Evolutionary conservation across 768 basidiomycete genomes (phyloP).

Genomic region (Polyporus arcularius): DNA sequence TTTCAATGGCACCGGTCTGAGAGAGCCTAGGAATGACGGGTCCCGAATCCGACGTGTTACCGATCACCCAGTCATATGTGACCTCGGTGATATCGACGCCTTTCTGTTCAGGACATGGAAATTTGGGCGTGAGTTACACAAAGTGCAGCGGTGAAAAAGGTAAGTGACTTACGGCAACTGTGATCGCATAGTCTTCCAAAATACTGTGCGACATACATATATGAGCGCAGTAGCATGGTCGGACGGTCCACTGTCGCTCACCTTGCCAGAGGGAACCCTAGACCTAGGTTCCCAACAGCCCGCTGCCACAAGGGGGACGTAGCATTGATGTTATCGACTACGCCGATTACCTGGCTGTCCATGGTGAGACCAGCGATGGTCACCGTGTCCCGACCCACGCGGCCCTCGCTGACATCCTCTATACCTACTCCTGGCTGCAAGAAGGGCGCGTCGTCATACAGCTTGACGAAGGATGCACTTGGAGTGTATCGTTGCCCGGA

Average conservation of each 20-base stretch:
- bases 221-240: not conserved
- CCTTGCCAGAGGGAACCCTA: conserved; percentile 77
- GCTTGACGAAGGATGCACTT: not conserved
- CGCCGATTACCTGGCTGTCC: conserved; percentile 58
- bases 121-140: too few species aligned
- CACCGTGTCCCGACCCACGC: conserved; percentile 62
- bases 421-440: not conserved
- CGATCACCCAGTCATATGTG: too few species aligned
- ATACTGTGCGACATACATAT: too few species aligned
- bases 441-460: not conserved
- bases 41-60: conserved; percentile 17
- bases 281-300: conserved; percentile 68
- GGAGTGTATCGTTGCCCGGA: conserved; percentile 43
- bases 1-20: conserved; percentile 42
- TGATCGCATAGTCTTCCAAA: too few species aligned
- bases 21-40: conserved; percentile 16
- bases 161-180: too few species aligned
- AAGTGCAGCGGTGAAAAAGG: too few species aligned
- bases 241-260: conserved; percentile 24
- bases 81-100: too few species aligned
- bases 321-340: conserved; percentile 70
- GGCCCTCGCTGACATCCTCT: conserved; percentile 44
- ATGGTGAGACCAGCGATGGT: conserved; percentile 55
- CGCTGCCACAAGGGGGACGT: conserved; percentile 52
- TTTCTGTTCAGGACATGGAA: too few species aligned